Evolutionary conservation across 2,329 filamentous ascomycete genomes (phyloP), one percentile per base, ranked within the genome.

Genomic region (Fusarium dlaminii): DNA sequence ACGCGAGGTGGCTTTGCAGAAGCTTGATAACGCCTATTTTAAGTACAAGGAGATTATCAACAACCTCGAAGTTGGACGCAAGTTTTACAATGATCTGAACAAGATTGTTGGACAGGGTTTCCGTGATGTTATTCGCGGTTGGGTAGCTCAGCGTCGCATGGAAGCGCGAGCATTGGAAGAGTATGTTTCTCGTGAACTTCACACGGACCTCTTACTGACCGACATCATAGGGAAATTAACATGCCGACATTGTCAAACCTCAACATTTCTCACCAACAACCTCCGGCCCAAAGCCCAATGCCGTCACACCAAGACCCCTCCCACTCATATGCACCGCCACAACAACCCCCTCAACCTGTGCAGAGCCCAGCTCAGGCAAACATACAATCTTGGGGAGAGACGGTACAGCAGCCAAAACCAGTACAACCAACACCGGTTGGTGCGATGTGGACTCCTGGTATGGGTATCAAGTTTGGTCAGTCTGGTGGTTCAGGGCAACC

Each of bases 11-110:
- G 95, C 94, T 0, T 84, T 99, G 55, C 96, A 99, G 82, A 91
- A 89, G 70, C 86, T 99, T 15, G 96, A 98, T 81, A 95, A 93
- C 73, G 96, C 94, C 2, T 98, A 97, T 81, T 91, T 95, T 82
- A 97, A 96, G 83, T 98, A 98, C 86, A 98, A 98, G 83, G 96
- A 99, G 81, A 94, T 98, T 64, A 91, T 98, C 65, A 94, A 90
- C 74, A 98, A 98, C 79, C 87, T 98, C 6, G 96, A 98, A 74
- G 94, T 93, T 0, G 96, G 94, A 2, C 88, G 96, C 60, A 98
- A 96, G 81, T 99, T 99, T 81, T 99, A 98, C 85, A 99, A 99
- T 76, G 95, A 98, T 79, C 87, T 99, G 9, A 94, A 93, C 52
- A 94, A 93, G 82, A 95, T 98, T 71, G 93, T 98, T 2, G 92